Base-by-base conservation (phyloP, 352 stramenopile species). In the Detonula confervacea region DNA sequence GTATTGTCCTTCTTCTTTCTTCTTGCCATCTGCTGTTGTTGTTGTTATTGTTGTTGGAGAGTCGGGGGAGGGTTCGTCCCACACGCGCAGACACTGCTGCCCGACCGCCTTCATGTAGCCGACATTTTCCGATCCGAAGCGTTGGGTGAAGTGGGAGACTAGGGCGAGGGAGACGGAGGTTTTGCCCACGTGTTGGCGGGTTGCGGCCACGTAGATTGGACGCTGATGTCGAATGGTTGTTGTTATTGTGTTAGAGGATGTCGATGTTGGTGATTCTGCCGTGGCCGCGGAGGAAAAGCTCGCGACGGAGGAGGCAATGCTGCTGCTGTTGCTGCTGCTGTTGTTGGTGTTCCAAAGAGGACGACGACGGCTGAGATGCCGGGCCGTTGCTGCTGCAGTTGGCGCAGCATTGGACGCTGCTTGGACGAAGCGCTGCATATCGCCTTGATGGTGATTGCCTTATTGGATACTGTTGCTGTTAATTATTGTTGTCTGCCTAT, bases 121-220 rank as follows among this genome's bases (percentile, higher is more conserved):
- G 2, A 95, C 88, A 59, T 86, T 86, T 20, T 88, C 89, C 2
- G 68, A 30, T 0, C 74, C 74, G 75, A 98, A 98, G 22, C 80
- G 67, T 64, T 95, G 92, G 70, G 97, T 95, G 63, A 98, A 92
- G 44, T 95, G 96, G 77, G 96, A 96, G 30, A 98, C 91, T 66
- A 98, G 81, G 2, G 96, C 96, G 25, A 99, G 88, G 70, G 92
- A 97, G 24, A 96, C 93, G 20, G 96, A 98, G 29, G 96, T 99
- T 90, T 99, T 99, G 52, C 97, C 97, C 65, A 99, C 96, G 82
- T 99, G 96, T 82, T 98, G 97, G 16, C 95, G 90, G 11, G 96
- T 98, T 0, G 88, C 84, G 4, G 84, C 84, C 0, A 93, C 75
- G 70, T 89, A 93, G 33, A 93, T 86, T 2, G 87, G 83, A 39